A percentile compares a stretch with the other conserved stretches of the same genome.
phyloP scores from a whole-genome alignment of 2,329 filamentous ascomycete genomes.

The Lasiodiplodia theobromae region DNA sequence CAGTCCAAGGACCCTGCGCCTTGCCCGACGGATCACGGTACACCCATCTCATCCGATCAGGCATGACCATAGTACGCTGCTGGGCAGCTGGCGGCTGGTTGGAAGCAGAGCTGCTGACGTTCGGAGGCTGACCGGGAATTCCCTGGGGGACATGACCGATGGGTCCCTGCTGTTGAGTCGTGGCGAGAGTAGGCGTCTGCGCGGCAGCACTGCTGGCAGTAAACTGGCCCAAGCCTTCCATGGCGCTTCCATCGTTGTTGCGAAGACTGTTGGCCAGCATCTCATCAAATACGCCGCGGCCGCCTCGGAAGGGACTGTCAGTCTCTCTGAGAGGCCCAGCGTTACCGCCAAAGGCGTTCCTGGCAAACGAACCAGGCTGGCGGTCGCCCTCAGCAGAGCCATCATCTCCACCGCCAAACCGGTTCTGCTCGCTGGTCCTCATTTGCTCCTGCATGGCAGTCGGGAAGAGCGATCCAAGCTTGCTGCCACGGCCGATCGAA shows the following conservation, averaged over 20 bases:
- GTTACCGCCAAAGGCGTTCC: slow-evolving; percentile 60
- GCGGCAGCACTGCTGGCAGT: slow-evolving; percentile 34
- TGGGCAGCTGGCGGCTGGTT: slow-evolving; percentile 73
- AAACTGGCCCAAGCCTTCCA: slow-evolving; percentile 39
- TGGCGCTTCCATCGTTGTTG: slow-evolving; percentile 7
- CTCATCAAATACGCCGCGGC: slow-evolving; percentile 49
- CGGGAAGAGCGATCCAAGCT: slow-evolving; percentile 87
- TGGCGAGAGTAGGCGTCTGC: slow-evolving; percentile 38
- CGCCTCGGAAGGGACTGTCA: slow-evolving; percentile 49
- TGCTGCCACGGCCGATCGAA: slow-evolving; percentile 77
- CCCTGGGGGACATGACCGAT: slow-evolving; percentile 42
- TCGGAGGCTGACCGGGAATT: slow-evolving; percentile 42
- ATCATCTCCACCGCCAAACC: slow-evolving; percentile 65
- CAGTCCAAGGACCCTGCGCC: slow-evolving; percentile 93
- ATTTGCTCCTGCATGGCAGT: slow-evolving; percentile 90
- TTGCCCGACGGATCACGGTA: slow-evolving; percentile 94
- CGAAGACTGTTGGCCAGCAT: slow-evolving; percentile 38
- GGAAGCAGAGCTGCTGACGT: slow-evolving; percentile 60
- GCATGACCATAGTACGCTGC: slow-evolving; percentile 96
- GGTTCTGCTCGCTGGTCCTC: slow-evolving; percentile 61
- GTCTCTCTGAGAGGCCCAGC: slow-evolving; percentile 46
- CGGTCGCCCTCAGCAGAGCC: slow-evolving; percentile 46
- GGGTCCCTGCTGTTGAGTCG: slow-evolving; percentile 40
- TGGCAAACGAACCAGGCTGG: slow-evolving; percentile 67
- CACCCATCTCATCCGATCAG: slow-evolving; percentile 97